These are phyloP conservation scores for Cladosporium velox DNA, from an alignment of 2,329 filamentous ascomycete species.

Conservation along the genomic window DNA sequence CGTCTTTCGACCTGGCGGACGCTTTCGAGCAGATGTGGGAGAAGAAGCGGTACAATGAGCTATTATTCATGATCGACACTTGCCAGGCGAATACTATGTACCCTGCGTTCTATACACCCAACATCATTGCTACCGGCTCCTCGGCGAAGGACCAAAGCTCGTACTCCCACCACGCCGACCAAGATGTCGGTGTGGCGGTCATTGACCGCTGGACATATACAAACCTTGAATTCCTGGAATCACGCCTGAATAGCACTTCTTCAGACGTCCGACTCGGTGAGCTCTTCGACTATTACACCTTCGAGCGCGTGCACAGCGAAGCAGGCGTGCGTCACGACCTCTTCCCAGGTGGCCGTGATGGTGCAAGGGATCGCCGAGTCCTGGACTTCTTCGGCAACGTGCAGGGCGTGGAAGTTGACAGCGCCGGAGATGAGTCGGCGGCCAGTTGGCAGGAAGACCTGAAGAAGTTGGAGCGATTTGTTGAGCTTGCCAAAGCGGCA, in stretches of 20 bases:
- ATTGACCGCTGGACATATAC: slow-evolving; percentile 99
- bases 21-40: slow-evolving; percentile 99
- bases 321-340: slow-evolving; percentile 92
- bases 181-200: slow-evolving; percentile 95
- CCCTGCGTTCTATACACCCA: slow-evolving; percentile 94
- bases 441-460: slow-evolving; percentile 66
- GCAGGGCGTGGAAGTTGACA: slow-evolving; percentile 85
- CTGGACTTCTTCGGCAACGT: slow-evolving; percentile 99
- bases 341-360: slow-evolving; percentile 80
- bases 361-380: slow-evolving; percentile 75
- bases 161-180: slow-evolving; percentile 97
- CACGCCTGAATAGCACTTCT: slow-evolving; percentile 79
- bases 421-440: slow-evolving; percentile 47
- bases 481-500: slow-evolving; percentile 42
- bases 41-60: slow-evolving; percentile 98
- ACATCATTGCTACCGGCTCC: slow-evolving; percentile 97
- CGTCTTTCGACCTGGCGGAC: slow-evolving; percentile 91
- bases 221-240: slow-evolving; percentile 94
- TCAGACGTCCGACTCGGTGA: slow-evolving; percentile 90
- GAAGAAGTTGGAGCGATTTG: slow-evolving; percentile 65
- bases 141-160: slow-evolving; percentile 94
- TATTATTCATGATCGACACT: slow-evolving; percentile 99
- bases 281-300: slow-evolving; percentile 94
- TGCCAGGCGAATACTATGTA: slow-evolving; percentile 99
- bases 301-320: slow-evolving; percentile 88